Evolutionary conservation across 1,284 basidiomycete genomes (phyloP), one percentile per base, ranked within the genome.

Genomic region (Cutaneotrichosporon dermatis): DNA sequence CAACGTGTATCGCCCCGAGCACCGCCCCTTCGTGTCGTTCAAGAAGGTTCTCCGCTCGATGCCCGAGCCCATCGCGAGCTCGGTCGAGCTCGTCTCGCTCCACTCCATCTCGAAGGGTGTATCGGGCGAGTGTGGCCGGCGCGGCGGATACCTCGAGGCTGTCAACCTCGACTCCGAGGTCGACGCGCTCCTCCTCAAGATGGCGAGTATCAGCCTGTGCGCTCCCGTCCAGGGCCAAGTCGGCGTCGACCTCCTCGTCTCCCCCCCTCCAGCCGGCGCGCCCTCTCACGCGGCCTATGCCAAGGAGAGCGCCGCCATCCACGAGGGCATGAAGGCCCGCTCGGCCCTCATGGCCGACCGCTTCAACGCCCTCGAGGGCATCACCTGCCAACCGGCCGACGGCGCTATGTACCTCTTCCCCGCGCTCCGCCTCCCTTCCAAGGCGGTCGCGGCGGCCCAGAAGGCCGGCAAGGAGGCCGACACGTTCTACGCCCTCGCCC

Each of bases 61-160:
- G 61, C 88, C 84, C 50, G 82, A 80, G 59, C 54, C 53, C 35
- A n/a, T 67, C 9, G 52, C 66, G 15, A 64, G 67, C 39, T 65
- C 66, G 42, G 77, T 92, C 62, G 85, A 88, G 41, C 86, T 95
- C 72, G 82, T 94, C 51, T 91, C 88, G 46, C 92, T 93, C 85
- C 92, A 95, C 81, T 91, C 88, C 55, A 91, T 92, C 72, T 90
- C 88, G 60, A 95, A 95, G 78, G 92, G 92, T 59, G 89, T 93
- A 63, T 84, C 84, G 40, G 92, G 92, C 65, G 92, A 95, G 79
- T 95, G 92, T 75, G 92, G 92, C 12, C 83, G 92, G n/a, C 84
- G 92, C 49, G 92, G 92, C 43, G 92, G 92, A 4, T 95, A 93
- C 81, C 91, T 94, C 71, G 92, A 95, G 78, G 84, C 86, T 69